These are phyloP conservation scores for Licmophora abbreviata DNA, from an alignment of 108 stramenopile species.

Conservation along the genomic window DNA sequence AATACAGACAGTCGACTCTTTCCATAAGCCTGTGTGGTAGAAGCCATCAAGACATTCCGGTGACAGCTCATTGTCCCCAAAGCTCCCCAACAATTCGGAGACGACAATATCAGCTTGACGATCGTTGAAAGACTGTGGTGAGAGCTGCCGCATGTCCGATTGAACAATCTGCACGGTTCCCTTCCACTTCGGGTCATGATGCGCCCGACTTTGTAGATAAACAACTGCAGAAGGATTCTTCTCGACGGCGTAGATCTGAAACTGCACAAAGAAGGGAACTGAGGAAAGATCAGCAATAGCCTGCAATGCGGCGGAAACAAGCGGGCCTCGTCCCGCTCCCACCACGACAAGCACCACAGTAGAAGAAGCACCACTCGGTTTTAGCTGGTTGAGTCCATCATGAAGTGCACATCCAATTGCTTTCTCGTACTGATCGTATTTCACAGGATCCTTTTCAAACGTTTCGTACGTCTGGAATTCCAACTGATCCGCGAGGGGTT, in stretches of 20 bases:
- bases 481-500: constrained; percentile 95
- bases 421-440: constrained; percentile 86
- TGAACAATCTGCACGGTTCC: constrained; percentile 76
- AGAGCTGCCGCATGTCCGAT: constrained; percentile 85
- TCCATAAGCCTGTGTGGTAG: constrained; percentile 64
- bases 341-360: constrained; percentile 81
- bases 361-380: constrained; percentile 6
- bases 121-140: constrained; percentile 15
- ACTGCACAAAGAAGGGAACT: not conserved
- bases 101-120: constrained; percentile 83
- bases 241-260: constrained; percentile 79
- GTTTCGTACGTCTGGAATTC: constrained; percentile 97
- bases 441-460: constrained; percentile 96
- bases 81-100: constrained; percentile 92
- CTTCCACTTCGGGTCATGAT: constrained; percentile 55
- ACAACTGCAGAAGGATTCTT: constrained; percentile 97
- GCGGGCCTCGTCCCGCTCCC: constrained; percentile 96
- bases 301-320: constrained; percentile 76
- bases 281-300: constrained; percentile 40
- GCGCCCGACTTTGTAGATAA: constrained; percentile 78
- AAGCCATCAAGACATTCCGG: constrained; percentile 97
- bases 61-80: constrained; percentile 97
- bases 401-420: constrained; percentile 62
- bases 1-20: constrained; percentile 54
- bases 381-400: constrained; percentile 24